Evolutionary conservation across 805 yeast genomes (phyloP).

Genomic region (Ogataea methanolica): DNA sequence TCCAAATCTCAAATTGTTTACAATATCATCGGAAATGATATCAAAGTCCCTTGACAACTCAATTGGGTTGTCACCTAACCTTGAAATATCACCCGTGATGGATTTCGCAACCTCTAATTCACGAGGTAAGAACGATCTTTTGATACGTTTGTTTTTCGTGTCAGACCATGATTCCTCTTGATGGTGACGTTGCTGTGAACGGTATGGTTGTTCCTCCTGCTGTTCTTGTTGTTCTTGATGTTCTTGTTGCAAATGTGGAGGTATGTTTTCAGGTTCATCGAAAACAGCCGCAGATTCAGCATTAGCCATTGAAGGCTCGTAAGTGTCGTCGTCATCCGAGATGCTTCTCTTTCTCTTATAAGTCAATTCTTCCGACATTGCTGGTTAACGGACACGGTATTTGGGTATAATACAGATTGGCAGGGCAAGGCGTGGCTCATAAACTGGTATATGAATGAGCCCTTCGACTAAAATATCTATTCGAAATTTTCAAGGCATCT

Average conservation of each 20-base stretch:
- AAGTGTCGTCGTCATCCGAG: slow-evolving; percentile 11
- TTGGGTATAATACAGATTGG: background rate
- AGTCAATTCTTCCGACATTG: slow-evolving; percentile 12
- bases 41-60: slow-evolving; percentile 46
- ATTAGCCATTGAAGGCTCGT: slow-evolving; percentile 2
- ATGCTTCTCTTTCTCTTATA: slow-evolving; percentile 10
- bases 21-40: slow-evolving; percentile 62
- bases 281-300: background rate
- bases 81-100: slow-evolving; percentile 47
- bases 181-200: too few species aligned
- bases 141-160: slow-evolving; percentile 8
- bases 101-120: slow-evolving; percentile 37
- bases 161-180: background rate
- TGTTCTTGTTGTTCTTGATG: background rate
- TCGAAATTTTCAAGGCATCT: too few species aligned
- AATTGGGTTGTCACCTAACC: slow-evolving; percentile 49
- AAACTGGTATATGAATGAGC: background rate
- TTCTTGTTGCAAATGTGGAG: background rate
- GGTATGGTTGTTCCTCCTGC: background rate
- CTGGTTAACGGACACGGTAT: background rate
- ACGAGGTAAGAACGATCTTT: slow-evolving; percentile 13
- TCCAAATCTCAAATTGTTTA: slow-evolving; percentile 59
- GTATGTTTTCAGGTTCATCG: background rate
- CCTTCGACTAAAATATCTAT: too few species aligned
- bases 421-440: background rate